A percentile compares a stretch with the other conserved stretches of the same genome.
These are phyloP conservation scores for Tuber indicum DNA, from an alignment of 495 filamentous ascomycete genomes.

Conservation along the genomic window DNA sequence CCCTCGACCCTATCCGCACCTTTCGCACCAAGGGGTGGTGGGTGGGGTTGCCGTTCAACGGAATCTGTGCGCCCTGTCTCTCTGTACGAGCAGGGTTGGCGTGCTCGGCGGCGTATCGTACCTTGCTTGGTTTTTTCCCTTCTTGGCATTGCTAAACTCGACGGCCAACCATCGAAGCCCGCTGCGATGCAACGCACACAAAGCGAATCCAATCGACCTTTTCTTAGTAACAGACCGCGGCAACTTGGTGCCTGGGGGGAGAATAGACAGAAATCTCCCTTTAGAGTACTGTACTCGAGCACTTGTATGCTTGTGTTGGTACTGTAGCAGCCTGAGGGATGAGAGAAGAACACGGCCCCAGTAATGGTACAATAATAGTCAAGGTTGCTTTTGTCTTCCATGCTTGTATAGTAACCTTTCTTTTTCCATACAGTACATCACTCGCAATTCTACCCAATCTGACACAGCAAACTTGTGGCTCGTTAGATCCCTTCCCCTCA, in stretches of 20 bases:
- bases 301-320: neutral
- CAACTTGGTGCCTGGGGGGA: neutral
- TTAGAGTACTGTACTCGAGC: too few species aligned
- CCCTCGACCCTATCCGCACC: neutral
- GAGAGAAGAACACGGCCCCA: neutral
- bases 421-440: neutral
- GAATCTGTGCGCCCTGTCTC: neutral
- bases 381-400: neutral
- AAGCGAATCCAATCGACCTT: constrained; percentile 17
- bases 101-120: neutral
- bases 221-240: constrained; percentile 32
- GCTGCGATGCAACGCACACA: constrained; percentile 12
- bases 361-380: neutral
- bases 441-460: neutral
- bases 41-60: neutral
- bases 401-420: neutral
- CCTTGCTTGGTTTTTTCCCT: constrained; percentile 11
- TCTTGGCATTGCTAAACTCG: constrained; percentile 19
- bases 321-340: neutral
- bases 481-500: neutral
- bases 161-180: constrained; percentile 9
- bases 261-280: neutral
- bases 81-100: neutral
- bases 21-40: neutral
- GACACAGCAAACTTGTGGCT: neutral